Percentiles rank a stretch among this genome's conserved stretches.
Evolutionary conservation across 2,329 filamentous ascomycete genomes (phyloP).

Genomic region (Penicillium paneum): DNA sequence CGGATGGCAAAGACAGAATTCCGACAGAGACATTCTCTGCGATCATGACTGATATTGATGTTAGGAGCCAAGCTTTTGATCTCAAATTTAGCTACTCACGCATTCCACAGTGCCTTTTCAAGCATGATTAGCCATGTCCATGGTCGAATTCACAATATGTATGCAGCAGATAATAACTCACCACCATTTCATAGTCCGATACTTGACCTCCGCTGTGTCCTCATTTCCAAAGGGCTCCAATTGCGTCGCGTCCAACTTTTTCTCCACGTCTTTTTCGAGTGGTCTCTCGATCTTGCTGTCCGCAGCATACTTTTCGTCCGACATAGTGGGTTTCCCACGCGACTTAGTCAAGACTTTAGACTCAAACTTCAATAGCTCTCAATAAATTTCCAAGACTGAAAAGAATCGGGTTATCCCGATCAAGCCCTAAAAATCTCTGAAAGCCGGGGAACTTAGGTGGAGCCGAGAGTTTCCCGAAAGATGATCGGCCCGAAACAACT

Average conservation of each 20-base stretch:
- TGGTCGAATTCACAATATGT: neutral
- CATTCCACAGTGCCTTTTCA: slow-evolving; percentile 35
- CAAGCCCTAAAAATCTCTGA: slow-evolving; percentile 5
- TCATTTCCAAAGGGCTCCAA: slow-evolving; percentile 42
- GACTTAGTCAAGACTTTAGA: neutral
- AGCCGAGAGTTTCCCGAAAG: slow-evolving; percentile 4
- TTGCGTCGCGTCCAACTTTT: slow-evolving; percentile 16
- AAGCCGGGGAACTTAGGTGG: slow-evolving; percentile 7
- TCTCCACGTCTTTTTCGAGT: slow-evolving; percentile 15
- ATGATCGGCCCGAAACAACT: neutral
- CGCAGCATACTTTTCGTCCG: slow-evolving; percentile 16
- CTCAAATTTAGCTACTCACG: slow-evolving; percentile 26
- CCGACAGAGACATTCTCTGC: slow-evolving; percentile 59
- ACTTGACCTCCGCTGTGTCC: slow-evolving; percentile 45
- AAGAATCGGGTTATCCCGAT: neutral
- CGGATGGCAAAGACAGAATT: slow-evolving; percentile 55
- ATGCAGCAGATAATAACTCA: slow-evolving; percentile 10
- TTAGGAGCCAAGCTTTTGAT: slow-evolving; percentile 6
- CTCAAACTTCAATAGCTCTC: neutral
- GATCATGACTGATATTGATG: slow-evolving; percentile 50
- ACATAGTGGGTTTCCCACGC: slow-evolving; percentile 12
- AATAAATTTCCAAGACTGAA: neutral
- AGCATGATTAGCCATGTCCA: slow-evolving; percentile 5
- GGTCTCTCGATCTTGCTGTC: slow-evolving; percentile 13
- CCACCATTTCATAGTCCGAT: slow-evolving; percentile 50